Evolutionary conservation across 2,329 filamentous ascomycete genomes (phyloP).

Genomic region (Sordariomycetes sp.): DNA sequence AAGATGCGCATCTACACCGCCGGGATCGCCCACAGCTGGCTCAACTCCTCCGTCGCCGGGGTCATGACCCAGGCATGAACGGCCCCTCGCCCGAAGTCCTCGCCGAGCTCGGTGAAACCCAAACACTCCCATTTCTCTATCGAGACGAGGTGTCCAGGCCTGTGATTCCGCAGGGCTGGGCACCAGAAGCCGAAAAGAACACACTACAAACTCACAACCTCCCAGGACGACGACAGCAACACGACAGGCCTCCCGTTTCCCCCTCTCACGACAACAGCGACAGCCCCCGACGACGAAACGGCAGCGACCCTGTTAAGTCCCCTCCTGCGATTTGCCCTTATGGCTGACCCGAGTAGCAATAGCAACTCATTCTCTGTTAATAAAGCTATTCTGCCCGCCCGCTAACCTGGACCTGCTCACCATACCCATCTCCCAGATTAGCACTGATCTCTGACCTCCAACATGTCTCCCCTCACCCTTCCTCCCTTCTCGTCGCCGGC

Average conservation of each 20-base stretch:
- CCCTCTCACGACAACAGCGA: neutral
- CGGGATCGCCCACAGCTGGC: constrained; percentile 5
- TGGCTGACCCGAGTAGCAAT: neutral
- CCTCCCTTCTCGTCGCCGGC: neutral
- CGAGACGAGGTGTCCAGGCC: neutral
- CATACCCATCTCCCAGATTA: neutral
- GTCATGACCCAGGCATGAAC: neutral
- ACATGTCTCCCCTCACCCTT: neutral
- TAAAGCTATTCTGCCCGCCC: neutral
- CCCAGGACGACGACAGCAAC: neutral
- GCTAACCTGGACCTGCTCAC: neutral
- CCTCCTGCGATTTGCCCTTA: neutral
- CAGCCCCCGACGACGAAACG: neutral
- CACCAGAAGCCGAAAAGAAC: neutral
- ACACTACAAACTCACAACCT: neutral
- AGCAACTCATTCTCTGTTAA: neutral
- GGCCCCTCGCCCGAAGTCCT: no score
- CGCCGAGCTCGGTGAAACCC: neutral
- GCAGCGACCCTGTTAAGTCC: neutral
- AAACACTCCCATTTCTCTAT: neutral
- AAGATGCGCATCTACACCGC: constrained; percentile 11
- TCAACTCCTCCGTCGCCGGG: neutral
- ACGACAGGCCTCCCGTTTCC: neutral
- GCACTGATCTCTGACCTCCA: neutral
- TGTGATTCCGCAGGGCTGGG: neutral